These are phyloP conservation scores for Corynespora cassiicola DNA, from an alignment of 2,329 filamentous ascomycete genomes.

Conservation along the genomic window DNA sequence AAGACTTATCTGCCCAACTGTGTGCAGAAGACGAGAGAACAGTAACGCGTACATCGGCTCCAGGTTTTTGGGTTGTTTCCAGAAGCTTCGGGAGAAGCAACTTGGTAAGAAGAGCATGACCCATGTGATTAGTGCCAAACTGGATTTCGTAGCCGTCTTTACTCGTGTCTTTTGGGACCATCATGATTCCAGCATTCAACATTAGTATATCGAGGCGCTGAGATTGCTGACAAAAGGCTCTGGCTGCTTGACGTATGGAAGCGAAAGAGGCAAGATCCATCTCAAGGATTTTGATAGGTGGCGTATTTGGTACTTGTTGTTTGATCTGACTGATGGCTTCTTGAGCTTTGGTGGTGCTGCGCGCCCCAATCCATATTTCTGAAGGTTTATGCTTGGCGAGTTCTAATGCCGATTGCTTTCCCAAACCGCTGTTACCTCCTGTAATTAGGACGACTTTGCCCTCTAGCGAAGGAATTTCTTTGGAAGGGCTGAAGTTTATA, in stretches of 20 bases:
- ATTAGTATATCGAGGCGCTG: conserved; percentile 49
- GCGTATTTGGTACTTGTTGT: conserved; percentile 18
- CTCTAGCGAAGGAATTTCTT: conserved; percentile 19
- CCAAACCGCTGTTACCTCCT: conserved; percentile 49
- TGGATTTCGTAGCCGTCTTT: conserved; percentile 55
- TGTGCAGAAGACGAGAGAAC: conserved; percentile 33
- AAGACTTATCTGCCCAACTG: conserved; percentile 21
- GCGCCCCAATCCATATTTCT: conserved; percentile 49
- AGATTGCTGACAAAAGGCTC: conserved; percentile 27
- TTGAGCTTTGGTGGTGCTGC: conserved; percentile 36
- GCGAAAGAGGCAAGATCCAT: conserved; percentile 44
- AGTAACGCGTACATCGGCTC: conserved; percentile 51
- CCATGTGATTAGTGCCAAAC: conserved; percentile 56
- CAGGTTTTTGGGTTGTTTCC: conserved; percentile 38
- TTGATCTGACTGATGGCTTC: conserved; percentile 16
- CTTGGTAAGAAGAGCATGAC: conserved; percentile 51
- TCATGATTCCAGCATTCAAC: conserved; percentile 50
- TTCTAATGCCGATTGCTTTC: conserved; percentile 47
- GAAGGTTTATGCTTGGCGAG: conserved; percentile 48
- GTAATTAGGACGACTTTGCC: conserved; percentile 28
- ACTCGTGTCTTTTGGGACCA: conserved; percentile 30
- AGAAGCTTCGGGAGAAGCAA: conserved; percentile 49
- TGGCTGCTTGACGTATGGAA: conserved; percentile 36
- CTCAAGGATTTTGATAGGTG: conserved; percentile 11
- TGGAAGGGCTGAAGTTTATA: conserved; percentile 18